Evolutionary conservation across 129 eudicot genomes (phyloP), one percentile per base, ranked within the genome.

Genomic region (Flaveria sonorensis): DNA sequence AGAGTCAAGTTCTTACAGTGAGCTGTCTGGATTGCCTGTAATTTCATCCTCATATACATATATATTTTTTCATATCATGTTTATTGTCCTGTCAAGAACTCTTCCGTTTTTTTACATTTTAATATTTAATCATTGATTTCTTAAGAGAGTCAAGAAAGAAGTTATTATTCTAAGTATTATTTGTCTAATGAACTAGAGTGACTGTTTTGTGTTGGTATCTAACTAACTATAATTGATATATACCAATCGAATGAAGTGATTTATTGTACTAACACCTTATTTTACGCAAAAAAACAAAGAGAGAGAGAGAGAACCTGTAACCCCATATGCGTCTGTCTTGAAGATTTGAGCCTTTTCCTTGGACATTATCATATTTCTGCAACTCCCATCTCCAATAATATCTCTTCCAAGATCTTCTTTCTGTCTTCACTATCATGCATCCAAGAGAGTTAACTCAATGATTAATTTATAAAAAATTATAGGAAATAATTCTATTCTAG

Each of bases 261-360:
- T 57, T 20, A 56, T 20, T 10, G 15, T 21, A 23, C 21, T 2
- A 57, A 57, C 15, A 57, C 3, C 28, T 19, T 57, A 57, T 57
- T 55, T 16, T 16, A 16, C 60, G 60, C 10, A 53, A 53, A 55
- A 55, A 55, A 55, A 55, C 62, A 55, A 20, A 19, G 14, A 2
- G 40, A 4, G 8, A 60, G 30, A 77, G 28, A 40, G 18, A 68
- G 47, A 18, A 42, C 57, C 48, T 77, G 56, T 23, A 55, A 64
- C 70, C 40, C 69, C 81, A 69, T 78, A 78, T 70, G 82, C 47
- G 63, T 2, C 18, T 68, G 75, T 77, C 81, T 68, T 57, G 50
- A 55, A 74, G n/a, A 55, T 28, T 68, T 18, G 65, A 45, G 20
- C 21, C 36, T 68, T 68, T 77, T 56, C 57, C 7, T n/a, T 69